Evolutionary conservation across 176 grass and related monocot species (phyloP).

Genomic region (Saccharum officinarum): DNA sequence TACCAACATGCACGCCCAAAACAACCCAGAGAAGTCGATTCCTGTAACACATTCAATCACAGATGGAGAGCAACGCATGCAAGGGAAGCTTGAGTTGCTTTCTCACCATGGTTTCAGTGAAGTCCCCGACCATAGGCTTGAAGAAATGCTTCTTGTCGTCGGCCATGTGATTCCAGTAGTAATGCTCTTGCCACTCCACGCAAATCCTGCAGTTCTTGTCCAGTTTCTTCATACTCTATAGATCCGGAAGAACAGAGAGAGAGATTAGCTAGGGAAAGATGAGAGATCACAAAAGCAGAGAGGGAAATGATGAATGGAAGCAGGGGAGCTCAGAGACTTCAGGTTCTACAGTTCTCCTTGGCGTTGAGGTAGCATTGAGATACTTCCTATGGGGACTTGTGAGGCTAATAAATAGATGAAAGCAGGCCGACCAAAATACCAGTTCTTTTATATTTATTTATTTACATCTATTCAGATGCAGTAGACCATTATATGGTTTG

Average conservation of each 20-base stretch:
- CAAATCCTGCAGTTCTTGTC: conserved; percentile 21
- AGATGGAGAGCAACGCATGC: neutral
- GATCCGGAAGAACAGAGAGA: neutral
- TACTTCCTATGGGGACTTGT: neutral
- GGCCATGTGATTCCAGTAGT: conserved; percentile 52
- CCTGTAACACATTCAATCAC: neutral
- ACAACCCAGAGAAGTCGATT: neutral
- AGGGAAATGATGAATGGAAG: neutral
- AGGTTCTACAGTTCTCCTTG: neutral
- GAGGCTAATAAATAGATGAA: neutral
- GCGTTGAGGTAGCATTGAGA: neutral
- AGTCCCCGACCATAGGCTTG: conserved; percentile 39
- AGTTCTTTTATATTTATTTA: neutral
- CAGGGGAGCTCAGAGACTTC: conserved; percentile 7
- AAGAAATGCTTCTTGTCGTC: conserved; percentile 51
- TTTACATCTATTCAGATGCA: neutral
- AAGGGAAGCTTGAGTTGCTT: neutral
- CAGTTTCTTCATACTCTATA: conserved; percentile 14
- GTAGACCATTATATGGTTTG: too few species aligned
- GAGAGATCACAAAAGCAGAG: neutral
- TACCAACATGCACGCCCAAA: neutral
- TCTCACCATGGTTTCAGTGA: conserved; percentile 42
- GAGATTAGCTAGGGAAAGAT: neutral
- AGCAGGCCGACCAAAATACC: neutral
- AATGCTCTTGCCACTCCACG: conserved; percentile 48